These are phyloP conservation scores for Dactylonectria macrodidyma DNA, from an alignment of 2,329 filamentous ascomycete species.

Conservation along the genomic window DNA sequence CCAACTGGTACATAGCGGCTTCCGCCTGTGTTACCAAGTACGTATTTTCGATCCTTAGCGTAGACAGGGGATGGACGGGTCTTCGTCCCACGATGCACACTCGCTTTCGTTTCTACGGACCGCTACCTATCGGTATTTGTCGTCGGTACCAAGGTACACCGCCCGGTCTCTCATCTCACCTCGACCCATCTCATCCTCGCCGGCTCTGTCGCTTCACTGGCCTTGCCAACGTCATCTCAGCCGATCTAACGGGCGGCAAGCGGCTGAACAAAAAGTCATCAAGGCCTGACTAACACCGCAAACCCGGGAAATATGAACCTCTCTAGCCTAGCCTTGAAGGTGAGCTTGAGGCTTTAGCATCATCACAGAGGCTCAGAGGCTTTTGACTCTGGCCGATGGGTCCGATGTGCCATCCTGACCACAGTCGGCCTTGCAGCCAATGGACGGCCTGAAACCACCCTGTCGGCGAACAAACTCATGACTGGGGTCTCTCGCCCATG, in stretches of 20 bases:
- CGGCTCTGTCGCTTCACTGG: background rate
- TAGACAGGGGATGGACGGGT: conserved; percentile 14
- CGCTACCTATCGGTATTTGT: conserved; percentile 4
- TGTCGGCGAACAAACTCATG: conserved; percentile 49
- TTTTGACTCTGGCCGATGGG: conserved; percentile 12
- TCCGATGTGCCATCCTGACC: conserved; percentile 24
- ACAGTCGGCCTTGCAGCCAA: conserved; percentile 43
- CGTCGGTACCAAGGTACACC: conserved; percentile 32
- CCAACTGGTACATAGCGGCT: conserved; percentile 11
- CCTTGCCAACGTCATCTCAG: conserved; percentile 24
- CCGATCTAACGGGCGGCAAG: conserved; percentile 30
- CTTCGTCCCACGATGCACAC: conserved; percentile 16
- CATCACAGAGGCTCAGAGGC: conserved; percentile 34
- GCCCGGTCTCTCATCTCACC: conserved; percentile 20
- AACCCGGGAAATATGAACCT: conserved; percentile 20
- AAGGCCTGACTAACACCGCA: conserved; percentile 18
- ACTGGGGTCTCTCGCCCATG: conserved; percentile 47
- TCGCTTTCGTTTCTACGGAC: conserved; percentile 6
- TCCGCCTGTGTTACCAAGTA: conserved; percentile 16
- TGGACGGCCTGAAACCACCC: conserved; percentile 40
- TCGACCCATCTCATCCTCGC: conserved; percentile 7
- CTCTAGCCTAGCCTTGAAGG: conserved; percentile 32
- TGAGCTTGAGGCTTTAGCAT: conserved; percentile 38
- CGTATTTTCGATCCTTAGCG: conserved; percentile 20
- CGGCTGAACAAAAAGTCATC: conserved; percentile 21